These are phyloP conservation scores for Daldinia bambusicola DNA, from an alignment of 495 filamentous ascomycete genomes.

Conservation along the genomic window DNA sequence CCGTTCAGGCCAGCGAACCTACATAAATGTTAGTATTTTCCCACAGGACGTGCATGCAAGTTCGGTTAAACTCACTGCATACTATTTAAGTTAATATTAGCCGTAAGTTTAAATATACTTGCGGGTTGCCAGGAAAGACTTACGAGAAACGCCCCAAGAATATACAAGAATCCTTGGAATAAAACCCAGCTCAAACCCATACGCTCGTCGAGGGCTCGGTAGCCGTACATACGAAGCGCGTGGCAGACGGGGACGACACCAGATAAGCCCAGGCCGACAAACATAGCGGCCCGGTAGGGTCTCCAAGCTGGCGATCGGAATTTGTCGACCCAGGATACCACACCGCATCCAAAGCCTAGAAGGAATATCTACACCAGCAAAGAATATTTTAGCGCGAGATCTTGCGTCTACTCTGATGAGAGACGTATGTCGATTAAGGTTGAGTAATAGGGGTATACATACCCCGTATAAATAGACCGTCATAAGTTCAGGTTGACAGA, in stretches of 20 bases:
- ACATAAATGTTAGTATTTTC: conserved; percentile 28
- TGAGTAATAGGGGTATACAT: conserved; percentile 35
- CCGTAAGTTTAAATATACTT: too few relatives aligned
- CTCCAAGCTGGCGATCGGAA: conserved; percentile 86
- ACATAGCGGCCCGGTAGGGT: conserved; percentile 90
- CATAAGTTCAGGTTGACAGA: conserved; percentile 69
- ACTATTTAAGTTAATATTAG: conserved; percentile 26
- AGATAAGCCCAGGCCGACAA: conserved; percentile 86
- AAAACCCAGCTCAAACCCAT: conserved; percentile 87
- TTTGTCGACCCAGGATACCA: conserved; percentile 77
- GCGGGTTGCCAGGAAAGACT: background rate
- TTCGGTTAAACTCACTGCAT: conserved; percentile 38
- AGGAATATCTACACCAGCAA: conserved; percentile 69
- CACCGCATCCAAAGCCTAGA: conserved; percentile 77
- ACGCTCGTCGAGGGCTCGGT: conserved; percentile 60
- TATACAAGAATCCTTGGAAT: conserved; percentile 82
- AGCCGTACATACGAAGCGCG: conserved; percentile 68
- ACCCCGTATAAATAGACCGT: conserved; percentile 80
- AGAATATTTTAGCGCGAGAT: conserved; percentile 12
- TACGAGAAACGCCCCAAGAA: conserved; percentile 78
- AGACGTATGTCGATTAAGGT: conserved; percentile 1
- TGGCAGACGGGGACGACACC: conserved; percentile 81
- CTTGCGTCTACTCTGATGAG: background rate
- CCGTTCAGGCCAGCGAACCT: conserved; percentile 70
- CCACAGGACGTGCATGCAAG: conserved; percentile 3